Evolutionary conservation across 495 filamentous ascomycete species (phyloP).

Genomic region (Aspergillus ostianus): DNA sequence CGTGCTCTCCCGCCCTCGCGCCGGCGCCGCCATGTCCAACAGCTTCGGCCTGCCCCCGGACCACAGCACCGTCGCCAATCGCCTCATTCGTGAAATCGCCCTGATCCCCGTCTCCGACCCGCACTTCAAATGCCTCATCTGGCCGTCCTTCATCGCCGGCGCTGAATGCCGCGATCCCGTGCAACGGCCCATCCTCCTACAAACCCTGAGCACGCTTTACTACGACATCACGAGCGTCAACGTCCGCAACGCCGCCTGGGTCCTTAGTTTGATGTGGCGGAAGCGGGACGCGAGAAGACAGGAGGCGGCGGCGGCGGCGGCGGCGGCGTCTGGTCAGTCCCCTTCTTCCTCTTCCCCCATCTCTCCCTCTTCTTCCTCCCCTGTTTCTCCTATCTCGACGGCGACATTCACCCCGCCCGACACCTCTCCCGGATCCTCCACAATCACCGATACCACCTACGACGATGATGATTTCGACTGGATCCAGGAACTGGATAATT

Average conservation of each 20-base stretch:
- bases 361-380: background rate
- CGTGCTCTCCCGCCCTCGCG: slow-evolving; percentile 36
- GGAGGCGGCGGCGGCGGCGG: too few species aligned
- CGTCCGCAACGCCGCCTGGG: slow-evolving; percentile 47
- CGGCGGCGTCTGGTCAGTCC: too few species aligned
- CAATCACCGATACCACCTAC: slow-evolving; percentile 17
- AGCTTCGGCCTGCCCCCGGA: slow-evolving; percentile 33
- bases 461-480: slow-evolving; percentile 42
- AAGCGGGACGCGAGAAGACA: slow-evolving; percentile 36
- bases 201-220: slow-evolving; percentile 37
- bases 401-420: slow-evolving; percentile 6
- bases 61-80: slow-evolving; percentile 32
- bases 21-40: slow-evolving; percentile 28
- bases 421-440: background rate
- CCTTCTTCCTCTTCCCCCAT: background rate
- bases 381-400: slow-evolving; percentile 1
- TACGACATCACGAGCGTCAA: slow-evolving; percentile 44
- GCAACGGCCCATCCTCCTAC: slow-evolving; percentile 36
- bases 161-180: slow-evolving; percentile 39
- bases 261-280: slow-evolving; percentile 47
- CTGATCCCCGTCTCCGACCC: slow-evolving; percentile 37
- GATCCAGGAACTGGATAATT: slow-evolving; percentile 47
- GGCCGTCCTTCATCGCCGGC: slow-evolving; percentile 49
- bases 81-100: slow-evolving; percentile 39
- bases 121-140: slow-evolving; percentile 51